Evolutionary conservation across 2,329 filamentous ascomycete species (phyloP), one percentile per base, ranked within the genome.

Genomic region (Drechslerella coelobrocha): DNA sequence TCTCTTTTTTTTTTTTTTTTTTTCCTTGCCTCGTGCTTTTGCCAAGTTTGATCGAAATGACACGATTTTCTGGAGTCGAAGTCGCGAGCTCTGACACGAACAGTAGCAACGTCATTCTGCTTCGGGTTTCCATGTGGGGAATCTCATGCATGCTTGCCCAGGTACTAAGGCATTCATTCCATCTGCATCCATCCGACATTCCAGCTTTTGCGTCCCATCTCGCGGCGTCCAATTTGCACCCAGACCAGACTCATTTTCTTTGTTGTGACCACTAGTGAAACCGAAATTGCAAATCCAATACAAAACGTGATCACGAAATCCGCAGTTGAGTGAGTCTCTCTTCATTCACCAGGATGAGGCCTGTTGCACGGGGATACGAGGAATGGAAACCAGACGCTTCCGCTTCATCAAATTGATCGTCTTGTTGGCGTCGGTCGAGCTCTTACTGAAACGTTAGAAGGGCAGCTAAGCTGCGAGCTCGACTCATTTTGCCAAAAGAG

Each of bases 401-500:
- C 51, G 47, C 41, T 27, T n/a, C 24, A 51, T 34, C 48, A 53
- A 26, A 39, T 60, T 41, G 31, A 51, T 51, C 10, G 50, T 39
- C 39, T 43, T 59, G 59, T 71, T 71, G 52, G 59, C 21, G 55
- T 60, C 66, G 53, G 59, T 60, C n/a, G 66, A 71, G 59, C 66
- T 63, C 59, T 45, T 53, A 50, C 50, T 43, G 41, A 48, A 55
- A 47, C 56, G 39, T 51, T 5, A 27, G 29, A 56, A 43, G 29
- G 29, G 6, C 19, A 14, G 2, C 9, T n/a, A 51, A 19, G 51
- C 41, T 51, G 57, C 52, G 39, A 37, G 45, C 39, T 62, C 57
- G 57, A 71, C 57, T 71, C 65, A 62, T 43, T 24, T 12, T 31
- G 54, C 59, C 66, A 71, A 71, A 71, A 71, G 48, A 9, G 66